Evolutionary conservation across 345 rosid species (phyloP).

Genomic region (Citrus cavaleriei): DNA sequence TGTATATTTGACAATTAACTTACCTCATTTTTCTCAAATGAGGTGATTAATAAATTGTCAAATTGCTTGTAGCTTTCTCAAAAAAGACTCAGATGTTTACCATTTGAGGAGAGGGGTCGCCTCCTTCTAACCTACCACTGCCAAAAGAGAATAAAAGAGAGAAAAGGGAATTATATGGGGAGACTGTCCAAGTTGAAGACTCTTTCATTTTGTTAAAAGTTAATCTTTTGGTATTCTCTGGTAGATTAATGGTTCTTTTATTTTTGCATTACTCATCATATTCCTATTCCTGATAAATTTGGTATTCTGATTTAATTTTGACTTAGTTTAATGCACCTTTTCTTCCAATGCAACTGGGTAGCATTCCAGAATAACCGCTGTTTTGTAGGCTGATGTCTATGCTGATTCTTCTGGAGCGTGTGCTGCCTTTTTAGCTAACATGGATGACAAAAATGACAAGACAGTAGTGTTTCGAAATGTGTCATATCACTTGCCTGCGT

Average conservation of each 20-base stretch:
- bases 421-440: constrained; percentile 80
- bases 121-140: not conserved
- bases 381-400: constrained; percentile 78
- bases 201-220: not conserved
- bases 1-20: no score
- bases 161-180: not conserved
- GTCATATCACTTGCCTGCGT: constrained; percentile 81
- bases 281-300: not conserved
- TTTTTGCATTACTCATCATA: not conserved
- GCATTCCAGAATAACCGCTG: constrained; percentile 13
- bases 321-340: not conserved
- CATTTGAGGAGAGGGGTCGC: not conserved
- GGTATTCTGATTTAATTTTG: not conserved
- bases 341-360: not conserved
- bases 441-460: constrained; percentile 67
- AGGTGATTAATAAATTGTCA: not conserved
- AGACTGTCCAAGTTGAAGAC: not conserved
- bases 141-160: not conserved
- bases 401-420: constrained; percentile 64
- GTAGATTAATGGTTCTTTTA: not conserved
- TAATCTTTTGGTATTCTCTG: not conserved
- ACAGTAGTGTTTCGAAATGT: constrained; percentile 51
- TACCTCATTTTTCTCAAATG: not conserved
- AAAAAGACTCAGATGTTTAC: not conserved
- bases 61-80: not conserved